Evolutionary conservation across 306 rosid species (phyloP), one percentile per base, ranked within the genome.

Genomic region (Trifolium fragiferum): DNA sequence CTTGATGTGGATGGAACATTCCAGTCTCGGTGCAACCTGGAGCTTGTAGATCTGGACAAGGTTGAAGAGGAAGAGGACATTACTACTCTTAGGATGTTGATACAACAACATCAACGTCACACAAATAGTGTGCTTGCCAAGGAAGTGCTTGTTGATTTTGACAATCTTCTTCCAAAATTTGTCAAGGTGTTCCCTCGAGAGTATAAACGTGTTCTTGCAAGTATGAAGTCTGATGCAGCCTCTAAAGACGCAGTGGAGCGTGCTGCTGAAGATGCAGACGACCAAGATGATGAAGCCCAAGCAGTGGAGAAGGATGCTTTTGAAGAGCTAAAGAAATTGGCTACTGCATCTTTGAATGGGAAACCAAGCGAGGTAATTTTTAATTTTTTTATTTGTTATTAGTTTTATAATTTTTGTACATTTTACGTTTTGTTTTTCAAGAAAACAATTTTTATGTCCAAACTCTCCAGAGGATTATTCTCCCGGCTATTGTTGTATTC

Each of bases 21-120:
- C 82, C 75, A 60, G 55, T 77, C 93, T 32, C 82, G 97, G 30
- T 92, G 99, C 85, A 95, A 95, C 85, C 81, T 32, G 11, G 99
- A 95, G 85, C 98, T 95, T 73, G 97, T 92, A 37, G 99, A 95
- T 83, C 89, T 95, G 43, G 99, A 95, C 25, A 87, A 77, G 81
- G 93, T 95, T 65, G 97, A 85, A 68, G 97, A 84, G 66, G 97
- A 92, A 66, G 96, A 89, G 60, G 97, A 95, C 76, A 82, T 89
- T 8, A 43, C 73, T 79, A 86, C 90, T 47, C 89, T 95, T 14
- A 89, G 78, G 79, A 95, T 90, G 98, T 74, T 95, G 96, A 82
- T 92, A 77, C 99, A 95, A 66, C 99, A 95, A 81, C 99, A 95
- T 73, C 98, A 92, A 68, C 98, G 99, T 18, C 88, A 95, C 84